Percentiles rank a stretch among this genome's conserved stretches.
phyloP scores from a whole-genome alignment of 345 rosid genomes.

The Crucihimalaya himalaica region DNA sequence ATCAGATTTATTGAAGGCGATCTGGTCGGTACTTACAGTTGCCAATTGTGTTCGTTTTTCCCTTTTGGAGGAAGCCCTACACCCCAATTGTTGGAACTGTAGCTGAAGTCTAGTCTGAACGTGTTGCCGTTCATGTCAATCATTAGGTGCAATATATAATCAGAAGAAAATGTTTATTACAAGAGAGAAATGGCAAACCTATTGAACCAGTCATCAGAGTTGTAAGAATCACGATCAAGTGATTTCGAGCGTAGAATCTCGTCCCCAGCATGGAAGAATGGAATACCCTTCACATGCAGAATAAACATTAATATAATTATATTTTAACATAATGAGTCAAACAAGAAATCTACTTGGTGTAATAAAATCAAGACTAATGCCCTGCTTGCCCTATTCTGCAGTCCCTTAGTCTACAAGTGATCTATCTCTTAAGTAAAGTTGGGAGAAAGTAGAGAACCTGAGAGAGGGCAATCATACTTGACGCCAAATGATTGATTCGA shows the following conservation, averaged over 20 bases:
- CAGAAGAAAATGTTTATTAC: not conserved
- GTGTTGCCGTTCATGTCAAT: conserved; percentile 7
- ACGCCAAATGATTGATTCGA: conserved; percentile 85
- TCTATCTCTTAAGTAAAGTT: conserved; percentile 2
- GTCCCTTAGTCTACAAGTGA: conserved; percentile 14
- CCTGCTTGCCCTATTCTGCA: conserved; percentile 9
- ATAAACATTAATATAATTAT: not conserved
- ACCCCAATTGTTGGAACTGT: conserved; percentile 85
- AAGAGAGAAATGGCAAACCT: conserved; percentile 50
- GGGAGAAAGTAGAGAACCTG: conserved; percentile 57
- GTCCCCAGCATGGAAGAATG: conserved; percentile 93
- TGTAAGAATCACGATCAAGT: conserved; percentile 96
- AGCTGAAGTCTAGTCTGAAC: conserved; percentile 82
- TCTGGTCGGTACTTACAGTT: conserved; percentile 56
- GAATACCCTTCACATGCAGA: conserved; percentile 66
- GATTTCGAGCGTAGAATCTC: conserved; percentile 96
- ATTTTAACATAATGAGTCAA: not conserved
- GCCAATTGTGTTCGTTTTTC: conserved; percentile 84
- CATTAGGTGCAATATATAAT: not conserved
- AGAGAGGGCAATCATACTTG: conserved; percentile 73
- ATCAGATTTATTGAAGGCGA: conserved; percentile 3
- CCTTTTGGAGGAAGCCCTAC: conserved; percentile 91
- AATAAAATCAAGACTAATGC: not conserved
- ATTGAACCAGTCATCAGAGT: conserved; percentile 98
- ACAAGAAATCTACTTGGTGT: not conserved